Percentiles rank a stretch among this genome's conserved stretches.
phyloP scores from a whole-genome alignment of 2,329 filamentous ascomycete species.

The Ascochyta lentis region DNA sequence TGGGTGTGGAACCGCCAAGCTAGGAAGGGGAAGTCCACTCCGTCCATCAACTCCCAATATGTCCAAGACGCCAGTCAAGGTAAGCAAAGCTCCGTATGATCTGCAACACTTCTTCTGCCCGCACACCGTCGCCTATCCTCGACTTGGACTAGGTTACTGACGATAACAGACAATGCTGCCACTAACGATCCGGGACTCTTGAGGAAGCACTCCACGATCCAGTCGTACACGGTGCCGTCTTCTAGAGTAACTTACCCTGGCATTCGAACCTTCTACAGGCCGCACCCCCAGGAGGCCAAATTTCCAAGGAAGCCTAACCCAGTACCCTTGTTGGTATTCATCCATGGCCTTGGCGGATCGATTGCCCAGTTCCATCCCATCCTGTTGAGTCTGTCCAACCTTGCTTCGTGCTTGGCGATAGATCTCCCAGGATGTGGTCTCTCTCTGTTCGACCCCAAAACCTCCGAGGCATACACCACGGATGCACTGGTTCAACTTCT shows the following conservation, averaged over 20 bases:
- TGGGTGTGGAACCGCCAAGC: slow-evolving; percentile 40
- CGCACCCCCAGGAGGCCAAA: slow-evolving; percentile 82
- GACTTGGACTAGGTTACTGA: slow-evolving; percentile 12
- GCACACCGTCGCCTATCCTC: slow-evolving; percentile 16
- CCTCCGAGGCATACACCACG: slow-evolving; percentile 80
- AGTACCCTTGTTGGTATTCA: slow-evolving; percentile 84
- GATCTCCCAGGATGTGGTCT: slow-evolving; percentile 90
- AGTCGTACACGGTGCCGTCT: slow-evolving; percentile 72
- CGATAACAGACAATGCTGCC: slow-evolving; percentile 51
- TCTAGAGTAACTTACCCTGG: slow-evolving; percentile 72
- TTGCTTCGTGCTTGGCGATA: slow-evolving; percentile 84
- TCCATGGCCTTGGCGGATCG: slow-evolving; percentile 93
- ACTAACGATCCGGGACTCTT: slow-evolving; percentile 79
- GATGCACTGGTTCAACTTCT: slow-evolving; percentile 78
- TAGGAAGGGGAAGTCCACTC: slow-evolving; percentile 23
- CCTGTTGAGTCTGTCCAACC: slow-evolving; percentile 79
- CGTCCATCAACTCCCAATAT: slow-evolving; percentile 28
- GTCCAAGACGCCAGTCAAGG: slow-evolving; percentile 31
- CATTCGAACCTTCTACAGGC: slow-evolving; percentile 82
- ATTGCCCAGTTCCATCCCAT: slow-evolving; percentile 86
- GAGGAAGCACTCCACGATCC: slow-evolving; percentile 74
- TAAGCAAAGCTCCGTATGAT: slow-evolving; percentile 29
- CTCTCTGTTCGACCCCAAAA: slow-evolving; percentile 73
- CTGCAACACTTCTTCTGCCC: slow-evolving; percentile 9
- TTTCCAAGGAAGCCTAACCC: slow-evolving; percentile 75